These are phyloP conservation scores for Prosopis cineraria DNA, from an alignment of 306 rosid species.

Conservation along the genomic window DNA sequence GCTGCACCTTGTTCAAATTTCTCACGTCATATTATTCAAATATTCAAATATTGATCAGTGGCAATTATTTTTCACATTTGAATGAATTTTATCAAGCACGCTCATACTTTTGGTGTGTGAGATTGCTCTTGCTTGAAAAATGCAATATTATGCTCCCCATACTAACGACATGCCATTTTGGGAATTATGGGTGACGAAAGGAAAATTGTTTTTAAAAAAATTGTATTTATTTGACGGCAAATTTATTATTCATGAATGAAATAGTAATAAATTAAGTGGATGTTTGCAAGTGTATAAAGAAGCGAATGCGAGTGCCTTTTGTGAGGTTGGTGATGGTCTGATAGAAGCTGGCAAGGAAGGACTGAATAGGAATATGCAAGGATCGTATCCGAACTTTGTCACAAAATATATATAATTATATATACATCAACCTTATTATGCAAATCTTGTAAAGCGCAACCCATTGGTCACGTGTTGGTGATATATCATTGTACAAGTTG, in stretches of 20 bases:
- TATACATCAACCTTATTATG: no score
- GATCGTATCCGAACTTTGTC: neutral
- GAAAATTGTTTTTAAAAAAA: neutral
- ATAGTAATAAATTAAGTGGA: neutral
- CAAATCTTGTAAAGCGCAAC: no score
- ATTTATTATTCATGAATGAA: neutral
- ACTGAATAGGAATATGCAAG: neutral
- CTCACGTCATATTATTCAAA: no score
- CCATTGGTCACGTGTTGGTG: no score
- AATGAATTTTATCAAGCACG: neutral
- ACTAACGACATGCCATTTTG: neutral
- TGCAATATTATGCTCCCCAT: neutral
- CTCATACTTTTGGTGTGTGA: neutral
- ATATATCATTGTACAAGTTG: no score
- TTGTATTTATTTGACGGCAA: neutral
- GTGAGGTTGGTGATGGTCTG: slow-evolving; percentile 46
- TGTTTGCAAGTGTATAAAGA: neutral
- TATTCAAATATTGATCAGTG: neutral
- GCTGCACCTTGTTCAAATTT: neutral
- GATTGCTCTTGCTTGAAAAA: neutral
- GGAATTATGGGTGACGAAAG: neutral
- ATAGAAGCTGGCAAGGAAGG: slow-evolving; percentile 36
- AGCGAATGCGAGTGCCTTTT: neutral
- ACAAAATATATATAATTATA: no score
- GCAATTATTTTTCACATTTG: neutral